These are phyloP conservation scores for Lolium multiflorum DNA, from an alignment of 176 grass and related monocot genomes.

Conservation along the genomic window DNA sequence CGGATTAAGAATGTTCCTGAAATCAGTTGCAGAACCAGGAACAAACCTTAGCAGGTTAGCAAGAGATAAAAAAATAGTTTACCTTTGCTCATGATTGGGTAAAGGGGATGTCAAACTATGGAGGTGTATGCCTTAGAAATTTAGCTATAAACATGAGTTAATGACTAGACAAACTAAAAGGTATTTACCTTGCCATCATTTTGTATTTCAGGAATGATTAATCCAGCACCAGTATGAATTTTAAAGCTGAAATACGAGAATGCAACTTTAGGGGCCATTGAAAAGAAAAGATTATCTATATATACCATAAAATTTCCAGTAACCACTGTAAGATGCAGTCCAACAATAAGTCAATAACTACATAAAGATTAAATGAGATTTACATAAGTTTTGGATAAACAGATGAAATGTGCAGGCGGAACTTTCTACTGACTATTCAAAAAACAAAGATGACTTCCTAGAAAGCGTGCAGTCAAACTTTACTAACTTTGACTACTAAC, in stretches of 20 bases:
- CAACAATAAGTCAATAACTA: neutral
- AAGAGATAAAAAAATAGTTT: constrained; percentile 16
- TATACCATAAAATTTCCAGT: constrained; percentile 23
- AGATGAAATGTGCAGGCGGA: neutral
- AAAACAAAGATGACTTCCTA: neutral
- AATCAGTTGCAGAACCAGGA: neutral
- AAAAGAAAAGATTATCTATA: constrained; percentile 30
- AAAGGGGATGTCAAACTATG: neutral
- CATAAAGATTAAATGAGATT: constrained; percentile 16
- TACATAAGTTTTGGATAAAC: constrained; percentile 25
- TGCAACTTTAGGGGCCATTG: constrained; percentile 29
- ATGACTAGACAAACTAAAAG: constrained; percentile 21
- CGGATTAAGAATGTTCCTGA: neutral
- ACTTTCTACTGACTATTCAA: neutral
- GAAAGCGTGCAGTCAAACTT: neutral
- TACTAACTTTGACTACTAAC: neutral
- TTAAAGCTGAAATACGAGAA: constrained; percentile 71
- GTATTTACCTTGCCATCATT: constrained; percentile 78
- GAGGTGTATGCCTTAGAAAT: constrained; percentile 12
- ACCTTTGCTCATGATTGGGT: neutral
- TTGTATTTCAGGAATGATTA: constrained; percentile 96
- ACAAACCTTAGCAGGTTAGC: constrained; percentile 9
- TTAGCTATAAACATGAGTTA: constrained; percentile 4
- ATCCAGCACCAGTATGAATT: constrained; percentile 92
- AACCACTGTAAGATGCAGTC: neutral